Evolutionary conservation across 768 basidiomycete species (phyloP), one percentile per base, ranked within the genome.

Genomic region (Cystofilobasidium macerans): DNA sequence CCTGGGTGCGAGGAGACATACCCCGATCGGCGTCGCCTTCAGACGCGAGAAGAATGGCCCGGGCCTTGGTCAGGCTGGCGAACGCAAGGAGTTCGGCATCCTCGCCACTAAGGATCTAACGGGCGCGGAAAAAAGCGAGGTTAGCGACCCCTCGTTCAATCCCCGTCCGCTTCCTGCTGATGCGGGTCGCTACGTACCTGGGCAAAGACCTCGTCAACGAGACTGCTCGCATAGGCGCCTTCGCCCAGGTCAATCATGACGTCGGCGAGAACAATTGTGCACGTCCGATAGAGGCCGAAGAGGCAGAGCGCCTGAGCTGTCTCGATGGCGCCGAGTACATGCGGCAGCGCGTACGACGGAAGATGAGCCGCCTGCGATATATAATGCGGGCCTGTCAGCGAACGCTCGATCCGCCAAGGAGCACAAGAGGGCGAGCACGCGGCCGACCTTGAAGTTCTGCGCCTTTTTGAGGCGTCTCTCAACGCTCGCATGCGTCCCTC

Each of bases 181-280:
- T 13, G 33, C 32, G 13, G 3, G 16, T 3, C 22, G 3, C 11
- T 20, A 70, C 78, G 67, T 65, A 86, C 89, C 78, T 90, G 89
- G 26, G 89, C 89, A 79, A 90, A 81, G 54, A 89, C 83, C 67
- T 87, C 88, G 57, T 88, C 85, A 54, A 92, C 70, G 58, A 89
- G 80, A 65, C 79, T 80, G 69, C 77, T 79, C 64, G 83, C 84
- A 67, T 83, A 80, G 71, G 82, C 81, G 18, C 85, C 81, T 81
- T 89, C 83, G 20, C 84, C 85, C 72, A 87, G 86, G 71, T 89
- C 87, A 24, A 90, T 76, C 11, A 84, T 83, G 68, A 88, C 76
- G 71, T 92, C 89, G 1, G 89, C 89, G 24, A 91, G 80, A 36
- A 89, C 73, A 67, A 86, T 80, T 36, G 86, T 80, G 0, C 82